These are phyloP conservation scores for Linderina pennispora DNA, from an alignment of 192 early-diverging fungal genomes.

Conservation along the genomic window DNA sequence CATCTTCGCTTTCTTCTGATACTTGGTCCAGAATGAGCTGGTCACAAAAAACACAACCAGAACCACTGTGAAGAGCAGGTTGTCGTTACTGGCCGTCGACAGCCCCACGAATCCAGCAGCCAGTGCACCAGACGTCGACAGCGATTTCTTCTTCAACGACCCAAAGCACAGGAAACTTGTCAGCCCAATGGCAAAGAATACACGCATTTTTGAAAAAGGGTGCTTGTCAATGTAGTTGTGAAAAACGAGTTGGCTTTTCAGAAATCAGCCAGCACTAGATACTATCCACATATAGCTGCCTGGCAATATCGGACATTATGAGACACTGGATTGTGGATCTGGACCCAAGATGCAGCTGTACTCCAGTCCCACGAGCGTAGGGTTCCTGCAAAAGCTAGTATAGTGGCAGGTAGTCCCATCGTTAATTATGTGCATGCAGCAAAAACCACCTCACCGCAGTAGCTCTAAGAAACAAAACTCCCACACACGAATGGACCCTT, in stretches of 20 bases:
- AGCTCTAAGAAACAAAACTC: too few relatives aligned
- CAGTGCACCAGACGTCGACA: slow-evolving; percentile 60
- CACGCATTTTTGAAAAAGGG: slow-evolving; percentile 16
- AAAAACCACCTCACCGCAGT: too few relatives aligned
- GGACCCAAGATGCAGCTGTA: too few relatives aligned
- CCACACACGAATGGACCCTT: too few relatives aligned
- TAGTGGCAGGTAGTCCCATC: too few relatives aligned
- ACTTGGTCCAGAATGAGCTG: slow-evolving; percentile 52
- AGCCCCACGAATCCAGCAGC: slow-evolving; percentile 72
- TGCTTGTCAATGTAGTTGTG: background rate
- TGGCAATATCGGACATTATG: too few relatives aligned
- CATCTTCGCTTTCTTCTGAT: slow-evolving; percentile 25
- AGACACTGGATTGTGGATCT: too few relatives aligned
- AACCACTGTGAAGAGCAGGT: slow-evolving; percentile 56
- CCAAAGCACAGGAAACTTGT: slow-evolving; percentile 23
- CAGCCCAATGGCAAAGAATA: slow-evolving; percentile 16
- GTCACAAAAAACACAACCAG: slow-evolving; percentile 73
- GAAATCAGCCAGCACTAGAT: background rate
- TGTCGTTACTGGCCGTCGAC: slow-evolving; percentile 63
- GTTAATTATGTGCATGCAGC: too few relatives aligned
- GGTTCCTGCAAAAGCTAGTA: too few relatives aligned
- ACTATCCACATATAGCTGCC: background rate
- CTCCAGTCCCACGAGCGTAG: too few relatives aligned
- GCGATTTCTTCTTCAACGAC: slow-evolving; percentile 57
- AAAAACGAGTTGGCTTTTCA: background rate